Evolutionary conservation across 2,329 filamentous ascomycete genomes (phyloP), one percentile per base, ranked within the genome.

Genomic region (Orbilia brochopaga): DNA sequence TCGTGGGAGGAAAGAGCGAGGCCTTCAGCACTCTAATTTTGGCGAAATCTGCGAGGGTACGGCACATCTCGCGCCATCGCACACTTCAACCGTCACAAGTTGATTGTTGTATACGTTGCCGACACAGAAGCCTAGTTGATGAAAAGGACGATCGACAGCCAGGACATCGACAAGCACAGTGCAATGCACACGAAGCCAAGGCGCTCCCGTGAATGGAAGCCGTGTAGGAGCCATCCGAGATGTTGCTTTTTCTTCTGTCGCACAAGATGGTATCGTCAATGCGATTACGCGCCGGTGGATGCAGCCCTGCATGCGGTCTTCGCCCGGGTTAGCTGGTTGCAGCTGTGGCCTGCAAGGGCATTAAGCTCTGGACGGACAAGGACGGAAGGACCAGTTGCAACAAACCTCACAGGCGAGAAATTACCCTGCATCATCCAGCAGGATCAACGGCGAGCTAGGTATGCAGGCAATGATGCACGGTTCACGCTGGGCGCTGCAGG

Each of bases 181-280:
- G 32, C 32, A 6, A 13, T 37, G 7, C 32, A 37, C 32, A 7
- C 32, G 13, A 37, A 37, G 6, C 7, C 3, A 42, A 42, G 15
- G 27, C 27, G 27, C 27, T 32, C 37, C 37, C 37, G 37, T 42
- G 37, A 42, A 42, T 4, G 13, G 37, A 4, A 42, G 40, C 40
- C 40, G 17, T 44, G 5, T 44, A 17, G 15, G 40, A 17, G 40
- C 5, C 40, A 3, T 15, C 40, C 13, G 3, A 44, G 5, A 4
- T 4, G 13, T 48, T 48, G 44, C 44, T 48, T 48, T 48, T 48
- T 48, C 17, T 11, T 19, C 8, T 21, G 44, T 48, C 44, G 44
- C 44, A 48, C 44, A 48, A 48, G 44, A 48, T 48, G 44, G 44
- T 17, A 48, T 48, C 44, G 8, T 15, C 44, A 48, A 32, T 32